phyloP scores from a whole-genome alignment of 179 eudicot species.

The Spinacia oleracea region DNA sequence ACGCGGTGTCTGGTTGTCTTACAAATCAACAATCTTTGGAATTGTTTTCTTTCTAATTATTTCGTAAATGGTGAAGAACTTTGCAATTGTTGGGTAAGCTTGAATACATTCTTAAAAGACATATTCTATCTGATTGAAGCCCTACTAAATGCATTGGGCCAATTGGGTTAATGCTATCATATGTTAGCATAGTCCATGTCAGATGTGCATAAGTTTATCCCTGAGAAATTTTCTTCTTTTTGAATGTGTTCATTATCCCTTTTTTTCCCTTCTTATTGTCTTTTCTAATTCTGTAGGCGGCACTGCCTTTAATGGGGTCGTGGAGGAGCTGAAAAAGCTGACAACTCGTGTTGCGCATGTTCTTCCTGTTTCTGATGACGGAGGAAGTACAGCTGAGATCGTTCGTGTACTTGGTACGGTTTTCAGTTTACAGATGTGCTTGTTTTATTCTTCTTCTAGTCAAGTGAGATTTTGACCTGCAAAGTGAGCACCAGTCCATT shows the following conservation, averaged over 20 bases:
- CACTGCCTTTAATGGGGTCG: slow-evolving; percentile 94
- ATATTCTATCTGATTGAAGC: not conserved
- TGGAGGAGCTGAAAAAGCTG: slow-evolving; percentile 88
- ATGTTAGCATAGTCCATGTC: not conserved
- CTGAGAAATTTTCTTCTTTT: not conserved
- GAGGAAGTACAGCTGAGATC: slow-evolving; percentile 98
- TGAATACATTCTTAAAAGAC: not conserved
- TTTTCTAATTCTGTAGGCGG: slow-evolving; percentile 58
- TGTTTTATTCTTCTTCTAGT: not conserved
- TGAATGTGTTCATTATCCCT: not conserved
- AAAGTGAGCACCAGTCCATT: not conserved
- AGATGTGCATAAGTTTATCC: not conserved
- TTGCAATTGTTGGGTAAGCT: not conserved
- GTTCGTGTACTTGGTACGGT: slow-evolving; percentile 91
- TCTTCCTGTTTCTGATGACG: slow-evolving; percentile 98
- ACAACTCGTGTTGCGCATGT: slow-evolving; percentile 91
- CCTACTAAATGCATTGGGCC: not conserved
- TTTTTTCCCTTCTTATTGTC: not conserved
- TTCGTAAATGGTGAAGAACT: not conserved
- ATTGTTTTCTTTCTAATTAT: not conserved
- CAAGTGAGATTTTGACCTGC: not conserved
- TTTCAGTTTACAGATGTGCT: not conserved
- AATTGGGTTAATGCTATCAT: not conserved
- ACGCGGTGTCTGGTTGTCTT: not conserved
- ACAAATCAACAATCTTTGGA: not conserved